Percentiles rank a stretch among this genome's conserved stretches.
Evolutionary conservation across 441 rosid genomes (phyloP).

Genomic region (Lepidium campestre): DNA sequence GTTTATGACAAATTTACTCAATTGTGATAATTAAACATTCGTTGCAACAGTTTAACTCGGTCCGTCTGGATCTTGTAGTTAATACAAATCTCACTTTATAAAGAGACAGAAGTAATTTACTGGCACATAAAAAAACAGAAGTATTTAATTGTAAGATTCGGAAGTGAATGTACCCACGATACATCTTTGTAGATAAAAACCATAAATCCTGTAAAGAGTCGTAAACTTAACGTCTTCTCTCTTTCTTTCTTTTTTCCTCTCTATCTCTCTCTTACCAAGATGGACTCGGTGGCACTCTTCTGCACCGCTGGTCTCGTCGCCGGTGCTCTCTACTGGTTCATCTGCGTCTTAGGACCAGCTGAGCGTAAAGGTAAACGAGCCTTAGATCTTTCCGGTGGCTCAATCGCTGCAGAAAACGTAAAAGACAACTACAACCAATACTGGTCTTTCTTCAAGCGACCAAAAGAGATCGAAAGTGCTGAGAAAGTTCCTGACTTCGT

Average conservation of each 20-base stretch:
- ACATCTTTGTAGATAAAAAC: constrained; percentile 18
- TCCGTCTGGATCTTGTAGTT: too few relatives aligned
- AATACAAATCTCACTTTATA: background rate
- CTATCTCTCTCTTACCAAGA: background rate
- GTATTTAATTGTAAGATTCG: constrained; percentile 3
- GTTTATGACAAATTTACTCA: too few relatives aligned
- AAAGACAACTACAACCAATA: constrained; percentile 68
- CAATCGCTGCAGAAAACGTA: constrained; percentile 81
- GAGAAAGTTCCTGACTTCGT: constrained; percentile 87
- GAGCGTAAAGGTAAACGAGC: constrained; percentile 73
- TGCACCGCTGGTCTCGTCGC: constrained; percentile 64
- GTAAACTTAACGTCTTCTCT: background rate
- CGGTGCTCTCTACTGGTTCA: constrained; percentile 79
- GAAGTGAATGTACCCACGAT: background rate
- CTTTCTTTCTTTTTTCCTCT: background rate
- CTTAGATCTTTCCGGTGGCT: constrained; percentile 76
- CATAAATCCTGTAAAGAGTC: constrained; percentile 5
- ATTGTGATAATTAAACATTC: too few relatives aligned
- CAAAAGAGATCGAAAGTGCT: constrained; percentile 71
- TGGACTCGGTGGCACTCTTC: constrained; percentile 59
- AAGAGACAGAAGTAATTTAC: background rate
- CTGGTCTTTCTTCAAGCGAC: constrained; percentile 92
- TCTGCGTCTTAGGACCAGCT: constrained; percentile 76
- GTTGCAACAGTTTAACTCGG: too few relatives aligned
- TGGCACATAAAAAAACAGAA: background rate